These are phyloP conservation scores for Trichoderma koningii DNA, from an alignment of 2,329 filamentous ascomycete species.

Conservation along the genomic window DNA sequence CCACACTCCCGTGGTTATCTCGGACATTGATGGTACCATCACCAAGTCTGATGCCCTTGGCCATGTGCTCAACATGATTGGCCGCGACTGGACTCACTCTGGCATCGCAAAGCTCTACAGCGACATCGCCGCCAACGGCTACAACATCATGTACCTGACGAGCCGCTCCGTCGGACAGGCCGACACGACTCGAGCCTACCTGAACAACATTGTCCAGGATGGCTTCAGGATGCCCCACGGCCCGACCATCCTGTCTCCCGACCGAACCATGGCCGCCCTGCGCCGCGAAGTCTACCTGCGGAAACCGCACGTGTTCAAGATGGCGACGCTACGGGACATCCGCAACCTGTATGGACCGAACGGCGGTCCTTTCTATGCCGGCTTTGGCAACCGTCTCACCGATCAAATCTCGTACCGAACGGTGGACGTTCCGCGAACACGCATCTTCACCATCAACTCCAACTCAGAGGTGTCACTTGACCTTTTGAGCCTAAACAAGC, in stretches of 20 bases:
- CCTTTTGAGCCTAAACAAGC: conserved; percentile 84
- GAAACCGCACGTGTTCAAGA: conserved; percentile 98
- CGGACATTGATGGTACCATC: conserved; percentile 97
- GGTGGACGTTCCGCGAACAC: conserved; percentile 89
- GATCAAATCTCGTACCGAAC: conserved; percentile 95
- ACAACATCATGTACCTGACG: conserved; percentile 98
- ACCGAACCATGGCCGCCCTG: conserved; percentile 90
- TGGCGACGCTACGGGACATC: conserved; percentile 96
- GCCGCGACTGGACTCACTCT: conserved; percentile 95
- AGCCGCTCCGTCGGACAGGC: conserved; percentile 91
- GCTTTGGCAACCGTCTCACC: conserved; percentile 93
- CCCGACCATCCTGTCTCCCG: conserved; percentile 91
- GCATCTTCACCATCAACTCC: conserved; percentile 98
- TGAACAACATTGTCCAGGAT: conserved; percentile 87
- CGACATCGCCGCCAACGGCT: conserved; percentile 92
- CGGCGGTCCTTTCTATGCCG: conserved; percentile 88
- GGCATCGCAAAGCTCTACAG: conserved; percentile 97
- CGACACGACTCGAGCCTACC: conserved; percentile 84
- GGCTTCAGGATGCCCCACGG: conserved; percentile 83
- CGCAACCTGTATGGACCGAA: conserved; percentile 79
- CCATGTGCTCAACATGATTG: conserved; percentile 94
- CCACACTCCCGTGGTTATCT: conserved; percentile 92
- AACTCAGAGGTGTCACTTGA: conserved; percentile 95
- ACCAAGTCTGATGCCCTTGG: conserved; percentile 95
- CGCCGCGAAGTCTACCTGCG: conserved; percentile 90